Evolutionary conservation across 306 rosid species (phyloP).

Genomic region (Corylus avellana): DNA sequence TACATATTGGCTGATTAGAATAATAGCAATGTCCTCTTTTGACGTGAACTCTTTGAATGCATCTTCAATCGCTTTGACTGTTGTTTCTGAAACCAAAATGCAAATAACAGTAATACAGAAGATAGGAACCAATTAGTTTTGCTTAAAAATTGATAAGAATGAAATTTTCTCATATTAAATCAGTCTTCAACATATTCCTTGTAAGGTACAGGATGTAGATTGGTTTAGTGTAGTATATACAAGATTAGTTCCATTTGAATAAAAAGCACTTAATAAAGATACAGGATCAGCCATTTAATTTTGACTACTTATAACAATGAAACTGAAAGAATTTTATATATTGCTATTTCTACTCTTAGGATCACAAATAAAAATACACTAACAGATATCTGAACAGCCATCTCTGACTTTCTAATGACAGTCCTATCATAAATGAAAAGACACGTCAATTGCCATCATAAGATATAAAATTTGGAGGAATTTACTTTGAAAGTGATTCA

Average conservation of each 20-base stretch:
- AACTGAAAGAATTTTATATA: background rate
- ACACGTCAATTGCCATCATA: background rate
- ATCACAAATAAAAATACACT: background rate
- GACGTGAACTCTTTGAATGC: slow-evolving; percentile 89
- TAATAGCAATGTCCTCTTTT: slow-evolving; percentile 78
- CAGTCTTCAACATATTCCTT: background rate
- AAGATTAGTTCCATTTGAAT: background rate
- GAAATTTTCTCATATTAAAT: background rate
- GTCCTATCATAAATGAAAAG: background rate
- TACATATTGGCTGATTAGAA: slow-evolving; percentile 94
- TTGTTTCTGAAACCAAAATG: slow-evolving; percentile 58
- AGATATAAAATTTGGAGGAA: background rate
- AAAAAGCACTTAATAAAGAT: background rate
- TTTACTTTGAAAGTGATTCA: background rate
- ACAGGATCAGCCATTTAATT: background rate
- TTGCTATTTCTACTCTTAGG: background rate
- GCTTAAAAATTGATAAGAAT: background rate
- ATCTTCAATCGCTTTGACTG: slow-evolving; percentile 93
- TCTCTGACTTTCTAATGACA: background rate
- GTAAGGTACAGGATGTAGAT: background rate
- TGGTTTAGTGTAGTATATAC: background rate
- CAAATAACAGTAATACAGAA: slow-evolving; percentile 1
- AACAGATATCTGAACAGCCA: background rate
- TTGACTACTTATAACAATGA: background rate
- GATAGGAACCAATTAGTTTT: background rate